Evolutionary conservation across 2,329 filamentous ascomycete genomes (phyloP), one percentile per base, ranked within the genome.

Genomic region (Fusarium sp.): DNA sequence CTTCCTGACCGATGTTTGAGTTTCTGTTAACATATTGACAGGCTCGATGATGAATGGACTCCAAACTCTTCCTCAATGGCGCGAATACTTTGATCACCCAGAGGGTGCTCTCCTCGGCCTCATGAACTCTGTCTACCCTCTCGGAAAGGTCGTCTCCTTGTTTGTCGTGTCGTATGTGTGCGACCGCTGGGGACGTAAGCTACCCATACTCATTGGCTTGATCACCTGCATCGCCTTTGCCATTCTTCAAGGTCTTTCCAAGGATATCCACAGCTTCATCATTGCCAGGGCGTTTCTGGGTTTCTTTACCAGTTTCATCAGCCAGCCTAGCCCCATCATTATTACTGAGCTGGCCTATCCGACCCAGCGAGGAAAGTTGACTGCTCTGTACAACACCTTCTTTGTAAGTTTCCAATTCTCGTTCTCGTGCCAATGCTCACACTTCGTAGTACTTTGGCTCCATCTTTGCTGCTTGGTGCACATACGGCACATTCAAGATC

Each of bases 21-120:
- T 41, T 23, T 16, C 9, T 41, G 4, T 37, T 58, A 13, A 58
- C 20, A 37, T 27, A 6, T 13, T 13, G 10, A n/a, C 8, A 76
- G 81, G 81, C 8, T 83, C 82, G 3, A 80, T 86, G 64, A 84
- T 85, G 82, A 86, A 86, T 66, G 85, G 84, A 16, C 78, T 87
- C 1, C 84, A 86, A 62, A 80, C 84, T 8, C 77, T 85, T 0
- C 65, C 78, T 0, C 76, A 81, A 65, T 87, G 85, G 85, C 80
- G 81, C 32, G 58, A 68, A 2, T 85, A 84, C 67, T 85, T 87
- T 59, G 76, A 78, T 41, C 71, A 81, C 30, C 84, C 83, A 1
- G 35, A 68, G 3, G 83, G 81, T 1, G 77, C 80, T 13, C 68
- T 80, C 9, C 77, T 84, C 6, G 84, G 83, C 27, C 72, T 82